Conservation (phyloP, 2,329 filamentous ascomycete species). For the Hymenoscyphus scutula region DNA sequence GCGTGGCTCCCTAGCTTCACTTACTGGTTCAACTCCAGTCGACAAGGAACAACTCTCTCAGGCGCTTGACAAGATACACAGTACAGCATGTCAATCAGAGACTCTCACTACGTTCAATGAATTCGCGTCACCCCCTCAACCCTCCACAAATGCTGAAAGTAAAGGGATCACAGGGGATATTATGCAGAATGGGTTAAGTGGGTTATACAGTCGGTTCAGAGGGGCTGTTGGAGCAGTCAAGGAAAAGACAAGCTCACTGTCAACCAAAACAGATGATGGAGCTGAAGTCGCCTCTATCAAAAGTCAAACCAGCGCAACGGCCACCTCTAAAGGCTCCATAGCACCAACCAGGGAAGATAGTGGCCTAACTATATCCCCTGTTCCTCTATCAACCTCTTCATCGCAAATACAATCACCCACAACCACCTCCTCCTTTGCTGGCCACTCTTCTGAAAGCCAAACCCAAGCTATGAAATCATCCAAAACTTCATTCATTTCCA, state of each 20-base stretch:
- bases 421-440: conserved; percentile 31
- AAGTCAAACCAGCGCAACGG: conserved; percentile 42
- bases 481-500: conserved; percentile 32
- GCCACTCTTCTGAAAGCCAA: conserved; percentile 31
- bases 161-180: conserved; percentile 70
- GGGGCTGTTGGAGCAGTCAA: conserved; percentile 72
- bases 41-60: conserved; percentile 75
- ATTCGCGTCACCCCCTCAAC: conserved; percentile 68
- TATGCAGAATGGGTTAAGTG: conserved; percentile 82
- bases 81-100: conserved; percentile 78
- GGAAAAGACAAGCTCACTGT: conserved; percentile 43
- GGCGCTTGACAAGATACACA: conserved; percentile 84
- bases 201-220: conserved; percentile 81
- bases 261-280: conserved; percentile 42
- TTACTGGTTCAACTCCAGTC: conserved; percentile 48
- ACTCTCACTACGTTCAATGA: conserved; percentile 92
- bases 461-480: conserved; percentile 35
- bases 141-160: conserved; percentile 58
- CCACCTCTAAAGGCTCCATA: conserved; percentile 43
- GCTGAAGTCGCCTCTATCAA: conserved; percentile 45
- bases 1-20: conserved; percentile 49
- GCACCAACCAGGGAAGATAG: conserved; percentile 42
- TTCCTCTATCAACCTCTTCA: conserved; percentile 31
- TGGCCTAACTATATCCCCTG: conserved; percentile 39
- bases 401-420: conserved; percentile 36